phyloP scores from a whole-genome alignment of 176 grass and related monocot species.

The Eremochloa ophiuroides region DNA sequence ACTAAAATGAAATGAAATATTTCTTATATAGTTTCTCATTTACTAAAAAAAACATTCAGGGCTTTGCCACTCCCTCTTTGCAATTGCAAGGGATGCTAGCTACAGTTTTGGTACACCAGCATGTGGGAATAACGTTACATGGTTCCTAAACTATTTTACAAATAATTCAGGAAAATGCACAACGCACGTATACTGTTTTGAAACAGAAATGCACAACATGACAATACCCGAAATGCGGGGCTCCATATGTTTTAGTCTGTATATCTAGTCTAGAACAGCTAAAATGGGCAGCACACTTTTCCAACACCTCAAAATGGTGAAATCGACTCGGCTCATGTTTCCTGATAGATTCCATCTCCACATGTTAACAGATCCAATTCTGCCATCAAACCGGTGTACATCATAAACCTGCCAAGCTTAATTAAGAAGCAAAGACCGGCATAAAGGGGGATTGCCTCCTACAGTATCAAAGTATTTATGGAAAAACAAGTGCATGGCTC shows the following conservation, averaged over 20 bases:
- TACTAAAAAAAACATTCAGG: background rate
- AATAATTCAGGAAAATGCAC: background rate
- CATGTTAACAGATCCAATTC: background rate
- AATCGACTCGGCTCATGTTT: background rate
- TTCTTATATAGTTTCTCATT: background rate
- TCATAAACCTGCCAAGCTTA: conserved; percentile 4
- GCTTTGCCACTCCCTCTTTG: too few species aligned
- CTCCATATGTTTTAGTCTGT: background rate
- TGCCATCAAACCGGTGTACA: background rate
- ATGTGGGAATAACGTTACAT: background rate
- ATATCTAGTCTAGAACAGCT: background rate
- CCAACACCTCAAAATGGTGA: background rate
- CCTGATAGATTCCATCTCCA: background rate
- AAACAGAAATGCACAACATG: background rate
- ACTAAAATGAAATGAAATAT: background rate
- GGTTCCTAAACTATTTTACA: background rate
- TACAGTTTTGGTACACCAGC: background rate
- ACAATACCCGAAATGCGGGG: background rate
- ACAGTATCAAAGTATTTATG: background rate
- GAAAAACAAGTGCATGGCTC: background rate
- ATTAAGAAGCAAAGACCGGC: background rate
- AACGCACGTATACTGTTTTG: background rate
- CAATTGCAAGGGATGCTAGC: too few species aligned
- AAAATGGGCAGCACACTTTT: background rate
- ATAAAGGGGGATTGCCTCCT: background rate